Evolutionary conservation across 305 asterid genomes (phyloP).

Genomic region (Withania somnifera): DNA sequence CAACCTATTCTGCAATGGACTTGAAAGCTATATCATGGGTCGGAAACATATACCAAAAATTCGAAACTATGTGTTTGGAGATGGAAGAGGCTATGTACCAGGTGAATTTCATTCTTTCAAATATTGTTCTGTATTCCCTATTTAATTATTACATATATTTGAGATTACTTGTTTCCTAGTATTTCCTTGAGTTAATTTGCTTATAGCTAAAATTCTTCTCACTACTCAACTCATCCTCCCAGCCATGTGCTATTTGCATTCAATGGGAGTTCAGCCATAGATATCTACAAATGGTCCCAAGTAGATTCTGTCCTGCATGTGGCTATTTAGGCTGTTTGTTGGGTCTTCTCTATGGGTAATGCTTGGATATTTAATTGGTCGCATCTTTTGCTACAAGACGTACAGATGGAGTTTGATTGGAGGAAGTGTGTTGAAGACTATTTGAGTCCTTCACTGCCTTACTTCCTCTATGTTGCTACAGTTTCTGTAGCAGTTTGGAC

Average conservation of each 20-base stretch:
- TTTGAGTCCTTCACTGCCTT: neutral
- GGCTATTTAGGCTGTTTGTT: neutral
- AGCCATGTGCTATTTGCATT: neutral
- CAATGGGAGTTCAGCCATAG: neutral
- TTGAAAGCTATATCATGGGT: conserved; percentile 67
- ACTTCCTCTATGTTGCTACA: neutral
- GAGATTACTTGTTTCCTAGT: neutral
- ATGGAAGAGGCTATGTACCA: conserved; percentile 70
- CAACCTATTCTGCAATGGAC: conserved; percentile 35
- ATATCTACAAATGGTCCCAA: neutral
- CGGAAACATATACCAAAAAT: conserved; percentile 58
- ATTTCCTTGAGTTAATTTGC: neutral
- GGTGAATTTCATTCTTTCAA: conserved; percentile 28
- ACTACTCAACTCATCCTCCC: neutral
- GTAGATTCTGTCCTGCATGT: neutral
- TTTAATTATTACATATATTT: neutral
- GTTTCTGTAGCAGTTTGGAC: neutral
- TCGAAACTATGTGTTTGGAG: conserved; percentile 79
- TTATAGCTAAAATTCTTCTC: neutral
- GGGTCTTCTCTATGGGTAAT: neutral
- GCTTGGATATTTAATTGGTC: neutral
- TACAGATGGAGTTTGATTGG: neutral
- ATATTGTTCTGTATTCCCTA: neutral
- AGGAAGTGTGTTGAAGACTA: neutral
- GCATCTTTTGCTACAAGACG: neutral